Base-by-base conservation (phyloP, 108 stramenopile species). In the Craspedostauros australis region DNA sequence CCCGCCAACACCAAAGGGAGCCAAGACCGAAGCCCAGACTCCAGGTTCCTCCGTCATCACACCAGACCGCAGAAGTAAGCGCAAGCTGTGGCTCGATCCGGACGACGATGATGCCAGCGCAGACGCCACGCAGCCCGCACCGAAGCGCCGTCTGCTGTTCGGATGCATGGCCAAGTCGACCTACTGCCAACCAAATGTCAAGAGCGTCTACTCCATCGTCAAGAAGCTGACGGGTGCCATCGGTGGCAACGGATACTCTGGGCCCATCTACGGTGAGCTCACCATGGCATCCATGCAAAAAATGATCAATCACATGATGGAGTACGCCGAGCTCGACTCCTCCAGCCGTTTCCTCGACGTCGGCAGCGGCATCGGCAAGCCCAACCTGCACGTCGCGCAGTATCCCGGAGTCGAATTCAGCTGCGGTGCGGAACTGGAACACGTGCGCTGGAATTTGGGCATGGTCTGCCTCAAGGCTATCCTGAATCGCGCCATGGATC, bases 311-410 rank as follows among this genome's bases (percentile, higher is more conserved):
- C 48, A 84, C 15, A 88, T 97, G 81, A 77, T 82, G 27, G 73
- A 76, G 36, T 51, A 93, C 16, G 86, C 86, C 20, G 66, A 64
- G n/a, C 72, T 99, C 39, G 59, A 56, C 31, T 23, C 52, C 25
- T 54, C 67, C 8, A 91, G 88, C 52, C 76, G 84, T 15, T 99
- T 99, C 67, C 90, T 99, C 37, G 98, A 99, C 62, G 93, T 99
- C 1, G 98, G 98, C 8, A 76, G 87, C 22, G 98, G 98, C 27
- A 80, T 99, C 20, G 96, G 96, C 12, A 99, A 99, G 68, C 98
- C 98, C 5, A 97, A 93, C 72, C 44, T 99, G 6, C 96, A 99
- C 60, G 98, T 96, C 3, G 76, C 92, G 2, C 80, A 87, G 51
- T 72, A 88, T 67, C 88, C 92, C 5, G 86, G 80, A 14, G 93